Evolutionary conservation across 2,329 filamentous ascomycete species (phyloP).

Genomic region (Epichloe glyceriae): DNA sequence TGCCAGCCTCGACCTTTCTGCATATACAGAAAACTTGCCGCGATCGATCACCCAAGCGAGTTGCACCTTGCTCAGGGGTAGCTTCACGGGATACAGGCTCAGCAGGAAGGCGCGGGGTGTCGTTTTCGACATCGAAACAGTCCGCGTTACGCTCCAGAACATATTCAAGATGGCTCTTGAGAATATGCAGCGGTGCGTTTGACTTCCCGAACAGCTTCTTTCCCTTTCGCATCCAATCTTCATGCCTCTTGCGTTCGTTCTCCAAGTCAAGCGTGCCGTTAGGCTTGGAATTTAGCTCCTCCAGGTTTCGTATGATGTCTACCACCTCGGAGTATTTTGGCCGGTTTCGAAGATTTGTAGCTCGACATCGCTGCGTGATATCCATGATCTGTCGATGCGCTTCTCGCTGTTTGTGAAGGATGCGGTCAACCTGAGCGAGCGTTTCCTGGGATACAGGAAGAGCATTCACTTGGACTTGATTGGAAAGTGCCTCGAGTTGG

Average conservation of each 20-base stretch:
- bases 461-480: slow-evolving; percentile 56
- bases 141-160: slow-evolving; percentile 79
- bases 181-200: slow-evolving; percentile 89
- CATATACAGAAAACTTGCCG: slow-evolving; percentile 95
- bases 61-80: slow-evolving; percentile 38
- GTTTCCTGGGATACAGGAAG: slow-evolving; percentile 77
- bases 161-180: slow-evolving; percentile 88
- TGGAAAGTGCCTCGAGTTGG: slow-evolving; percentile 81
- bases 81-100: slow-evolving; percentile 84
- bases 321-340: slow-evolving; percentile 85
- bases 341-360: slow-evolving; percentile 62
- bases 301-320: slow-evolving; percentile 74
- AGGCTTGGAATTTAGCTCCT: slow-evolving; percentile 86
- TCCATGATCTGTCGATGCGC: slow-evolving; percentile 79
- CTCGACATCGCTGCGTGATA: slow-evolving; percentile 64
- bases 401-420: slow-evolving; percentile 89
- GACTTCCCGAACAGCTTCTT: slow-evolving; percentile 98
- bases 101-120: slow-evolving; percentile 78
- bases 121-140: slow-evolving; percentile 76
- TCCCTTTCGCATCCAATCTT: slow-evolving; percentile 97
- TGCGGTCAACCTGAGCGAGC: slow-evolving; percentile 71
- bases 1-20: slow-evolving; percentile 79
- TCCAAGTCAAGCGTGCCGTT: slow-evolving; percentile 84
- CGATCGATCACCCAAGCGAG: slow-evolving; percentile 47
- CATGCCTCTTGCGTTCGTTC: slow-evolving; percentile 84